These are phyloP conservation scores for Pichia insulana DNA, from an alignment of 805 yeast genomes.

Conservation along the genomic window DNA sequence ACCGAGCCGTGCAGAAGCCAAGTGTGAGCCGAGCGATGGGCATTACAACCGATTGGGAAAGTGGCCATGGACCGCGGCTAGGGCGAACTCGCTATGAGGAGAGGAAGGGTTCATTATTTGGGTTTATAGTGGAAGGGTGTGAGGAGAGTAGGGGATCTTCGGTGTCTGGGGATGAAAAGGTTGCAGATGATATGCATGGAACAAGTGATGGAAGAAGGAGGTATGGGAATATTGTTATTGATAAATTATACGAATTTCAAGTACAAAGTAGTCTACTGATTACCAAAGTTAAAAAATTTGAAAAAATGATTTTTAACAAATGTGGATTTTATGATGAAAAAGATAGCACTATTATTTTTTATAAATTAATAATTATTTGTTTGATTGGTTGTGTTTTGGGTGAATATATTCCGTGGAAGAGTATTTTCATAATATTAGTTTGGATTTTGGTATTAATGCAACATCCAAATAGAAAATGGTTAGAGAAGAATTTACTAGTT, in stretches of 20 bases:
- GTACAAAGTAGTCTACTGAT: constrained; percentile 50
- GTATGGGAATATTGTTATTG: constrained; percentile 30
- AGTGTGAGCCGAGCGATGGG: constrained; percentile 34
- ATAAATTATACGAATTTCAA: constrained; percentile 70
- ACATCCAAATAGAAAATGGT: constrained; percentile 60
- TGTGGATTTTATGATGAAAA: constrained; percentile 68
- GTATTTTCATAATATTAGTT: constrained; percentile 43
- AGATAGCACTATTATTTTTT: constrained; percentile 51
- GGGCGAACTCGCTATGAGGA: constrained; percentile 39
- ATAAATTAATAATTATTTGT: constrained; percentile 33
- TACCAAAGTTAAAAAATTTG: constrained; percentile 40
- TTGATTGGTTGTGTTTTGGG: constrained; percentile 35
- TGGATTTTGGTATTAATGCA: constrained; percentile 47
- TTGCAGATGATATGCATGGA: too few relatives aligned
- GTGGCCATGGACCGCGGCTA: constrained; percentile 21
- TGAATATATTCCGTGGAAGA: constrained; percentile 56
- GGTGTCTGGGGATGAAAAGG: too few relatives aligned
- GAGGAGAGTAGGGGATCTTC: too few relatives aligned
- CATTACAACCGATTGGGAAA: constrained; percentile 7
- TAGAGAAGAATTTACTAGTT: constrained; percentile 14
- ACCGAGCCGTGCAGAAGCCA: constrained; percentile 41
- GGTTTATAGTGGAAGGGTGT: too few relatives aligned
- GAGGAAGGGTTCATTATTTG: constrained; percentile 26
- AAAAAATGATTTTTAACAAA: constrained; percentile 47
- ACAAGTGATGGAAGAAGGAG: background rate